Base-by-base conservation (phyloP, 805 yeast species). In the Komagataella pseudopastoris region DNA sequence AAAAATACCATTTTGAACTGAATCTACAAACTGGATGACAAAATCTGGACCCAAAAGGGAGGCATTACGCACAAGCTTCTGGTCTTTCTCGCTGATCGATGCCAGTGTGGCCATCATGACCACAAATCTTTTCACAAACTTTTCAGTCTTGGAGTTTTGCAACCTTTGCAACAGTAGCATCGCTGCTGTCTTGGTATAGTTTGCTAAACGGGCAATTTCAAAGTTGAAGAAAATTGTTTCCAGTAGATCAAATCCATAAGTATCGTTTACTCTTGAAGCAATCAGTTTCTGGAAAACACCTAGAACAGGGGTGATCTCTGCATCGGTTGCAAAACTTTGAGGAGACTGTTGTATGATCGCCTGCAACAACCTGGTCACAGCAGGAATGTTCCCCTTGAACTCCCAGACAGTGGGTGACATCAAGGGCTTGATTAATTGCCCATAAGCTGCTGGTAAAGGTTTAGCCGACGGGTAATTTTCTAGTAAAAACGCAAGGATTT, bases 271-370 rank as follows among this genome's bases (percentile, higher is more conserved):
- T 57, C 84, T 85, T 0, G 97, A 88, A 1, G 96, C 81, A 50
- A 93, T 80, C 56, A 93, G 71, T 64, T 90, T 88, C 69, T 95
- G 99, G 72, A 88, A 95, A n/a, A 93, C 96, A 45, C 99, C 99
- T 45, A 93, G 71, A 30, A 93, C 77, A 3, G 97, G 96, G 43
- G 85, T 77, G n/a, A 81, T 67, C 7, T 69, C 59, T 56, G 71
- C 67, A 20, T 60, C 60, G 17, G 60, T 56, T 3, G 68, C 66
- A 55, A 77, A 76, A 1, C 66, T 60, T 2, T 60, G 49, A 2
- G 77, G 70, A 49, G 74, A 75, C 48, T 76, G 79, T 47, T 65
- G 65, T 39, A 85, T 67, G 18, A 91, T 81, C 6, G 88, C 81
- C 51, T 80, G 76, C 45, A 93, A 70, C 50, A 93, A 71, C 58